Evolutionary conservation across 73 alveolate genomes (phyloP), one percentile per base, ranked within the genome.

Genomic region (Uronychia setigera): DNA sequence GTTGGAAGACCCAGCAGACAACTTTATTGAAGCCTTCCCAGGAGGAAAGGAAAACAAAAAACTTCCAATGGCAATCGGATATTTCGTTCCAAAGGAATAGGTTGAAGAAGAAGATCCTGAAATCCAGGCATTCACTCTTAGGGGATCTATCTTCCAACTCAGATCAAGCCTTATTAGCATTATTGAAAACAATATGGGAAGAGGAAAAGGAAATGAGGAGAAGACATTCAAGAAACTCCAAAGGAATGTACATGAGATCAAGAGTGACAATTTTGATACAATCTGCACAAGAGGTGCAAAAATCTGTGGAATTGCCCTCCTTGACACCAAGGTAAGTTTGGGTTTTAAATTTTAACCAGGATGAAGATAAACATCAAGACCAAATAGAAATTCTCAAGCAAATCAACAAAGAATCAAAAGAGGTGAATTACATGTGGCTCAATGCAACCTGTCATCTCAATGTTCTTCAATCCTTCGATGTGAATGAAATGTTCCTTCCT

Each of bases 401-500:
- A 19, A 19, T 46, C 5, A 46, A 46, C 19, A 46, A 46, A 19
- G 67, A 46, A 19, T 11, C 67, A 46, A 19, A 46, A 46, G 67
- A 46, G 67, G 67, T 46, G 67, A 80, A 80, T 19, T 80, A 80
- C 79, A 80, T 80, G 86, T 80, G 86, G 86, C 46, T 80, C 58
- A 80, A 80, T 46, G 78, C 60, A 0, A 46, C 86, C 0, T 80
- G 86, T 29, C 86, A 80, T 58, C 79, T 28, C 29, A 13, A 80
- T 25, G 27, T 80, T 31, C 78, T 80, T 1, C 57, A 25, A 25
- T 14, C 30, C 29, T 57, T 80, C 29, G 86, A 80, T 19, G 5
- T 80, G 26, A 46, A 9, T 1, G 32, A 27, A 19, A 35, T 80
- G 60, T 30, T 27, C 78, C 59, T 80, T 1, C 86, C 86, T 9